Percentiles rank a stretch among this genome's conserved stretches.
Evolutionary conservation across 1,284 basidiomycete genomes (phyloP).

Genomic region (Naganishia liquefaciens): DNA sequence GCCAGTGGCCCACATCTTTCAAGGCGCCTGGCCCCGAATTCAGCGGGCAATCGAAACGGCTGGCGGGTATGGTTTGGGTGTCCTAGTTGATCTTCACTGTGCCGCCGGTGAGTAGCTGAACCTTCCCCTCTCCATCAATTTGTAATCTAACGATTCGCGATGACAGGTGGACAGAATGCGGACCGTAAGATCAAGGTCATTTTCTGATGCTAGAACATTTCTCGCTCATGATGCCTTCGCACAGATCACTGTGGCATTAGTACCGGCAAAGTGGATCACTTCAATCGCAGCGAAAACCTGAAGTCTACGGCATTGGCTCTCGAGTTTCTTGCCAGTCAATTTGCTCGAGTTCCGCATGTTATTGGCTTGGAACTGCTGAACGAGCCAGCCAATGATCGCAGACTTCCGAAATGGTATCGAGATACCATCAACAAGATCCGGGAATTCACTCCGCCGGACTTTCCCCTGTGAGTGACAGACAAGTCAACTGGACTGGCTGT

Average conservation of each 20-base stretch:
- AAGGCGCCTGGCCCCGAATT: slow-evolving; percentile 72
- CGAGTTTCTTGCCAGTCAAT: slow-evolving; percentile 56
- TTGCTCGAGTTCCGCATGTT: slow-evolving; percentile 50
- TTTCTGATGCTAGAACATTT: slow-evolving; percentile 33
- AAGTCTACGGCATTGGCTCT: slow-evolving; percentile 60
- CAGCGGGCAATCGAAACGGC: slow-evolving; percentile 68
- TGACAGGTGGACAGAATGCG: slow-evolving; percentile 55
- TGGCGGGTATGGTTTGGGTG: slow-evolving; percentile 66
- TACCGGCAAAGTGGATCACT: slow-evolving; percentile 51
- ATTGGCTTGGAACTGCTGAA: slow-evolving; percentile 29
- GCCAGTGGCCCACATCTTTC: slow-evolving; percentile 62
- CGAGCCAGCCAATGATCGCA: slow-evolving; percentile 36
- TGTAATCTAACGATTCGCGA: slow-evolving; percentile 66
- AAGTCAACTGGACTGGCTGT: not conserved
- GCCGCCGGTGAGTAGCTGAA: slow-evolving; percentile 49
- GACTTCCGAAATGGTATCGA: slow-evolving; percentile 67
- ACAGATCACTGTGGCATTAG: slow-evolving; percentile 50
- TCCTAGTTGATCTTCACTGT: slow-evolving; percentile 65
- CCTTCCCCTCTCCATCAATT: slow-evolving; percentile 65
- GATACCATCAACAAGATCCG: slow-evolving; percentile 64
- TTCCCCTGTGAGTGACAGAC: slow-evolving; percentile 58
- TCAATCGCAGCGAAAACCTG: slow-evolving; percentile 57
- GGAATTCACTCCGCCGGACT: slow-evolving; percentile 57
- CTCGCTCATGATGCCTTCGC: slow-evolving; percentile 14
- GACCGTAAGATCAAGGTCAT: slow-evolving; percentile 48